These are phyloP conservation scores for Candida oleophila DNA, from an alignment of 805 yeast genomes.

Conservation along the genomic window DNA sequence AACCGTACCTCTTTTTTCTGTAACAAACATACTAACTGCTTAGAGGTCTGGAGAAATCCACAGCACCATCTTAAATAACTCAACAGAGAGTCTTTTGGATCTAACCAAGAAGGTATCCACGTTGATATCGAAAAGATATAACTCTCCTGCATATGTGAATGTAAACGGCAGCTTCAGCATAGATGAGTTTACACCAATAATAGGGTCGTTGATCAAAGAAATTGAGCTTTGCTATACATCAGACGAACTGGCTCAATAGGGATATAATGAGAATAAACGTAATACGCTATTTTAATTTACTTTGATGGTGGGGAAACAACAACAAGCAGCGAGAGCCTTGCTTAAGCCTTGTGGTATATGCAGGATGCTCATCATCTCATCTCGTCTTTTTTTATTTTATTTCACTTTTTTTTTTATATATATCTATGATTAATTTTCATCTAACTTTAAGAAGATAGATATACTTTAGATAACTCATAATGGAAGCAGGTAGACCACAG, in stretches of 20 bases:
- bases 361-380: slow-evolving; percentile 4
- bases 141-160: slow-evolving; percentile 45
- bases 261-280: not conserved
- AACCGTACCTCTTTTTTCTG: too few relatives aligned
- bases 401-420: too few relatives aligned
- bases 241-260: not conserved
- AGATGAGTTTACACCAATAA: slow-evolving; percentile 28
- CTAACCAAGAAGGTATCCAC: slow-evolving; percentile 42
- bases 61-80: slow-evolving; percentile 44
- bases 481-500: slow-evolving; percentile 46
- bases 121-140: slow-evolving; percentile 38
- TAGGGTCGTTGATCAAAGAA: slow-evolving; percentile 23
- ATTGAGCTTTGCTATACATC: slow-evolving; percentile 20
- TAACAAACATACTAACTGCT: slow-evolving; percentile 8
- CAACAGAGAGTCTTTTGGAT: slow-evolving; percentile 41
- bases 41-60: slow-evolving; percentile 22
- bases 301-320: too few relatives aligned
- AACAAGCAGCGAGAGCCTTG: too few relatives aligned
- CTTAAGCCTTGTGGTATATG: too few relatives aligned
- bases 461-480: not conserved
- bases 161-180: slow-evolving; percentile 38
- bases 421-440: not conserved
- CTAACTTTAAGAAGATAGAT: not conserved
- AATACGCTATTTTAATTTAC: too few relatives aligned
- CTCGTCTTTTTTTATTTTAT: not conserved